These are phyloP conservation scores for Glutinoglossum americanum DNA, from an alignment of 495 filamentous ascomycete genomes.

Conservation along the genomic window DNA sequence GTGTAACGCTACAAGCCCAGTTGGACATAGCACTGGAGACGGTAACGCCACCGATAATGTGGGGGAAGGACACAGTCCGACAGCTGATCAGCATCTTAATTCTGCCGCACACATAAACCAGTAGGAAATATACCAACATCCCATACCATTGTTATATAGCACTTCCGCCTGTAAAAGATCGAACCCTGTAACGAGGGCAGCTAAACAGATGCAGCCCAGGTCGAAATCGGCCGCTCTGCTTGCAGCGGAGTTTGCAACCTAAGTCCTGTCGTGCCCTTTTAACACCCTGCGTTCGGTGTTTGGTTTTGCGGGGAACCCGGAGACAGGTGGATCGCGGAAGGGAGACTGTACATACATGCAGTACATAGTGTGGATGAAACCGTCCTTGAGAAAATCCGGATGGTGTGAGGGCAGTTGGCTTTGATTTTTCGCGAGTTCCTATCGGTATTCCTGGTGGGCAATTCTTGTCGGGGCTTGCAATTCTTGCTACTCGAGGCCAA, in stretches of 20 bases:
- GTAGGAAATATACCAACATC: background rate
- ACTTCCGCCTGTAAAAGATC: background rate
- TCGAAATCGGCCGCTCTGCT: background rate
- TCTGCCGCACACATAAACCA: background rate
- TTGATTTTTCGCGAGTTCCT: too few relatives aligned
- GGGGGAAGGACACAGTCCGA: background rate
- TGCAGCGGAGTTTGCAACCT: too few relatives aligned
- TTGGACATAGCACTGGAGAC: background rate
- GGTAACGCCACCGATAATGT: background rate
- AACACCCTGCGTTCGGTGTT: background rate
- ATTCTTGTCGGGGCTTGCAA: too few relatives aligned
- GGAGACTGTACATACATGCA: too few relatives aligned
- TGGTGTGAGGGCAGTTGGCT: too few relatives aligned
- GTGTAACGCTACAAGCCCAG: background rate
- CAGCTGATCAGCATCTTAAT: constrained; percentile 1
- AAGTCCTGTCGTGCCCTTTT: background rate
- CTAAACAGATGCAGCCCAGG: background rate
- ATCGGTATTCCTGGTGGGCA: too few relatives aligned
- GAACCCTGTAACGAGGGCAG: background rate
- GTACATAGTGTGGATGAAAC: background rate
- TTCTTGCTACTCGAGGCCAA: background rate
- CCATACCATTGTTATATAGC: background rate
- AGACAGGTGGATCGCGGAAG: too few relatives aligned
- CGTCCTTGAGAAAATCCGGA: background rate
- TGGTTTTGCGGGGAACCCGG: background rate